Evolutionary conservation across 139 green algal genomes (phyloP).

Genomic region (Desmodesmus armatus): DNA sequence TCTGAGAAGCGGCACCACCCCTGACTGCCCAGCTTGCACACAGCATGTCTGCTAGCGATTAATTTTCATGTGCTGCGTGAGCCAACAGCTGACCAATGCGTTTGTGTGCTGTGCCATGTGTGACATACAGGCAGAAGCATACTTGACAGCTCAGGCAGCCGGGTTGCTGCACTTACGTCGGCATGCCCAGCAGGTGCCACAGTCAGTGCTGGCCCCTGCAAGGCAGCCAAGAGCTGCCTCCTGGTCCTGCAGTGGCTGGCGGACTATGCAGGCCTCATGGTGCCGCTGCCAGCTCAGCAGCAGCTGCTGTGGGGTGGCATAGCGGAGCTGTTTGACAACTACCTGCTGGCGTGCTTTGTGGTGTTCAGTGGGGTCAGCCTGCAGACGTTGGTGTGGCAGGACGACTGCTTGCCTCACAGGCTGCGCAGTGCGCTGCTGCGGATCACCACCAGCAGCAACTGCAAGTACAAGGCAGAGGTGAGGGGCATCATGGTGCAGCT

Average conservation of each 20-base stretch:
- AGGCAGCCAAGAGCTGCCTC: conserved; percentile 1
- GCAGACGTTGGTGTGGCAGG: conserved; percentile 55
- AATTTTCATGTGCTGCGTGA: too few species aligned
- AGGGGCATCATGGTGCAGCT: too few species aligned
- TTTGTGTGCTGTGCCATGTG: too few species aligned
- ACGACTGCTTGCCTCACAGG: conserved; percentile 34
- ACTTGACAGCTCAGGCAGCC: too few species aligned
- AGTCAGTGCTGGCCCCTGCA: neutral
- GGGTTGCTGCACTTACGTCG: neutral
- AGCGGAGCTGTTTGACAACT: conserved; percentile 70
- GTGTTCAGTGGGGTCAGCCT: conserved; percentile 61
- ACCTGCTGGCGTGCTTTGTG: conserved; percentile 65
- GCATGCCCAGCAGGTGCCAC: neutral
- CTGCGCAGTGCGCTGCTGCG: conserved; percentile 49
- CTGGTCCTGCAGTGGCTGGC: conserved; percentile 19
- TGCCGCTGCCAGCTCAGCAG: conserved; percentile 13
- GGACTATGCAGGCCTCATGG: conserved; percentile 27
- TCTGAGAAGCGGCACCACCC: too few species aligned
- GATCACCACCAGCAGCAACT: conserved; percentile 50
- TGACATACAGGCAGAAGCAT: too few species aligned
- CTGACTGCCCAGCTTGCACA: too few species aligned
- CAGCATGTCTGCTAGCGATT: too few species aligned
- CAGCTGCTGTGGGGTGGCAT: conserved; percentile 49
- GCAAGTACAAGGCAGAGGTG: conserved; percentile 55
- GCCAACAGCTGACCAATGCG: too few species aligned